Percentiles rank a stretch among this genome's conserved stretches.
phyloP scores from a whole-genome alignment of 805 yeast genomes.

The Peterozyma xylosa region DNA sequence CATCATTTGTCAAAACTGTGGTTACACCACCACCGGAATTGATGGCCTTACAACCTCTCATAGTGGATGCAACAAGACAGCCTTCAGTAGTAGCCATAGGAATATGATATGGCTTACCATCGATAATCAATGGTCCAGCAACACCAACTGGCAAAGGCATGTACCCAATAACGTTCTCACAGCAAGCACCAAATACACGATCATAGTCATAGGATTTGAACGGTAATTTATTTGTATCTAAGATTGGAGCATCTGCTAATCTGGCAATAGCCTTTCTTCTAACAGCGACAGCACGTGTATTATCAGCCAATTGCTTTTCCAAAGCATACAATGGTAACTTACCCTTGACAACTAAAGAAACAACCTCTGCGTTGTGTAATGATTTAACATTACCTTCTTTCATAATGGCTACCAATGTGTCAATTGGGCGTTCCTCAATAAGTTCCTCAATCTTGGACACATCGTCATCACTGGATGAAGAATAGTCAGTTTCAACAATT shows the following conservation, averaged over 20 bases:
- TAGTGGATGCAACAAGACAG: constrained; percentile 94
- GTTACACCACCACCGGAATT: constrained; percentile 95
- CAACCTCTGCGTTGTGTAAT: constrained; percentile 67
- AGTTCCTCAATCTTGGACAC: constrained; percentile 9
- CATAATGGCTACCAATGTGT: constrained; percentile 53
- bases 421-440: constrained; percentile 37
- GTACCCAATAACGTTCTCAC: constrained; percentile 96
- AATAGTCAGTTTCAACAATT: constrained; percentile 17
- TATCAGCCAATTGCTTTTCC: constrained; percentile 85
- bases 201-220: constrained; percentile 82
- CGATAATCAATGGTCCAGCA: constrained; percentile 93
- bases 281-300: constrained; percentile 85
- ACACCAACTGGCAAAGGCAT: constrained; percentile 97
- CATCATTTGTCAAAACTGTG: constrained; percentile 89
- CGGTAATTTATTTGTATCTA: constrained; percentile 69
- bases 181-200: constrained; percentile 96
- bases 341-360: constrained; percentile 61
- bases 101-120: constrained; percentile 79
- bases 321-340: constrained; percentile 88
- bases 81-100: constrained; percentile 99
- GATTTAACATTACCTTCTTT: constrained; percentile 66
- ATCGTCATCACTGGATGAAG: constrained; percentile 24
- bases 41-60: constrained; percentile 98
- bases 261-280: constrained; percentile 91
- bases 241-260: constrained; percentile 72